phyloP scores from a whole-genome alignment of 164 flowering plant species.

The Santalum album region DNA sequence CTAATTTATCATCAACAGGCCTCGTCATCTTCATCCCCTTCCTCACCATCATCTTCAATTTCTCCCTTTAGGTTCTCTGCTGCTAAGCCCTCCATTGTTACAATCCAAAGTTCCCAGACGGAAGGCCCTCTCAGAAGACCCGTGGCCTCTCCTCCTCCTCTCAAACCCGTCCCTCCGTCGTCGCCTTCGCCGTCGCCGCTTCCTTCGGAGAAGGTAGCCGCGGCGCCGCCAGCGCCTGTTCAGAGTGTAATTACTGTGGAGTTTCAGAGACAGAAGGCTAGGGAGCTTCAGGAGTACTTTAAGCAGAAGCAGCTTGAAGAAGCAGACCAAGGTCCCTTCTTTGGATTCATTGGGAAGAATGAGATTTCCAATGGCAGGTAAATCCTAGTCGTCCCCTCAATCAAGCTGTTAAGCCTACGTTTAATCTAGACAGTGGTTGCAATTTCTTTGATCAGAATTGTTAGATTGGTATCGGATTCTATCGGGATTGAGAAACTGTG shows the following conservation, averaged over 20 bases:
- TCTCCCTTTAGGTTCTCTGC: slow-evolving; percentile 28
- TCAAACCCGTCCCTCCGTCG: slow-evolving; percentile 36
- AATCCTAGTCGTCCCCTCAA: background rate
- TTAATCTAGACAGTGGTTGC: no score
- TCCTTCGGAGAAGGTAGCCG: slow-evolving; percentile 17
- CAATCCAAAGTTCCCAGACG: slow-evolving; percentile 59
- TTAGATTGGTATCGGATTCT: no score
- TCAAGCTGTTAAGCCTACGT: background rate
- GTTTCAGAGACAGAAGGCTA: slow-evolving; percentile 90
- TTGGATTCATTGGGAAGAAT: slow-evolving; percentile 80
- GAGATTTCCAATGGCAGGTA: slow-evolving; percentile 94
- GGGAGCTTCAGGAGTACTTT: slow-evolving; percentile 88
- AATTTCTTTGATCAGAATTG: no score
- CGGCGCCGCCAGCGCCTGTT: slow-evolving; percentile 11
- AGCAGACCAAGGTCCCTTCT: slow-evolving; percentile 77
- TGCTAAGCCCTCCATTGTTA: slow-evolving; percentile 19
- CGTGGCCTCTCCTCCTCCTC: slow-evolving; percentile 33
- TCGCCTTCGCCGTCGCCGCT: slow-evolving; percentile 21
- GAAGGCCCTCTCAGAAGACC: slow-evolving; percentile 89
- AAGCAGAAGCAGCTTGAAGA: slow-evolving; percentile 84
- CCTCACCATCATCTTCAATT: slow-evolving; percentile 25
- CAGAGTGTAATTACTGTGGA: slow-evolving; percentile 59
- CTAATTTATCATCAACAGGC: slow-evolving; percentile 12
- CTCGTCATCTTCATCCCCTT: slow-evolving; percentile 10
- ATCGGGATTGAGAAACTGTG: no score